phyloP scores from a whole-genome alignment of 2,329 filamentous ascomycete species.

The Monilinia polystroma region DNA sequence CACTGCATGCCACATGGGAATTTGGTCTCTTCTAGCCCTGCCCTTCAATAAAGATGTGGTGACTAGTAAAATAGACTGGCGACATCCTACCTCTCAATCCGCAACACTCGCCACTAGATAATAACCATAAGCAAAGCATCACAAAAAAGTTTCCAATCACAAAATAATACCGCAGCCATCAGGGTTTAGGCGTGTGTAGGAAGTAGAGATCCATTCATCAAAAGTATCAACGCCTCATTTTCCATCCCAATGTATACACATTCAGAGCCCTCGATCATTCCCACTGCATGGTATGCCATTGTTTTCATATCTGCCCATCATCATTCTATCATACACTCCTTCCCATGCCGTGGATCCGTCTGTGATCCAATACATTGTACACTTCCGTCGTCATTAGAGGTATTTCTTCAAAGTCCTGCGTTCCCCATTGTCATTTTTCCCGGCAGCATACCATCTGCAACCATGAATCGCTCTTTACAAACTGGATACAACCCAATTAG shows the following conservation, averaged over 20 bases:
- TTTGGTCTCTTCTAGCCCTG: neutral
- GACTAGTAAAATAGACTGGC: neutral
- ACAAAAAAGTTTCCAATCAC: neutral
- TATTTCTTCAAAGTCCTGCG: slow-evolving; percentile 2
- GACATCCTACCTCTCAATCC: neutral
- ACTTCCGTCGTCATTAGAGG: slow-evolving; percentile 8
- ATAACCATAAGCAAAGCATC: neutral
- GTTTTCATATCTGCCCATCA: neutral
- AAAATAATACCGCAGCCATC: neutral
- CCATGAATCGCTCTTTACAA: slow-evolving; percentile 2
- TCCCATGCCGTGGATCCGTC: slow-evolving; percentile 5
- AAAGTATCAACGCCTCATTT: slow-evolving; percentile 19
- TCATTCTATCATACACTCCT: slow-evolving; percentile 13
- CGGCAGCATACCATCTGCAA: neutral
- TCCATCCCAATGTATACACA: slow-evolving; percentile 12
- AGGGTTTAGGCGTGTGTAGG: neutral
- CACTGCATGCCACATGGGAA: neutral
- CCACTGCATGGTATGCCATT: neutral
- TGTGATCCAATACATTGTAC: slow-evolving; percentile 8
- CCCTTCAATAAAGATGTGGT: neutral
- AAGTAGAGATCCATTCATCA: slow-evolving; percentile 24
- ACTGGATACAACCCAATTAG: neutral
- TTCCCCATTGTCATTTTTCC: neutral
- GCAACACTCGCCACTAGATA: neutral
- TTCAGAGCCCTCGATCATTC: neutral